Evolutionary conservation across 2,329 filamentous ascomycete genomes (phyloP), one percentile per base, ranked within the genome.

Genomic region (Exophiala sp.): DNA sequence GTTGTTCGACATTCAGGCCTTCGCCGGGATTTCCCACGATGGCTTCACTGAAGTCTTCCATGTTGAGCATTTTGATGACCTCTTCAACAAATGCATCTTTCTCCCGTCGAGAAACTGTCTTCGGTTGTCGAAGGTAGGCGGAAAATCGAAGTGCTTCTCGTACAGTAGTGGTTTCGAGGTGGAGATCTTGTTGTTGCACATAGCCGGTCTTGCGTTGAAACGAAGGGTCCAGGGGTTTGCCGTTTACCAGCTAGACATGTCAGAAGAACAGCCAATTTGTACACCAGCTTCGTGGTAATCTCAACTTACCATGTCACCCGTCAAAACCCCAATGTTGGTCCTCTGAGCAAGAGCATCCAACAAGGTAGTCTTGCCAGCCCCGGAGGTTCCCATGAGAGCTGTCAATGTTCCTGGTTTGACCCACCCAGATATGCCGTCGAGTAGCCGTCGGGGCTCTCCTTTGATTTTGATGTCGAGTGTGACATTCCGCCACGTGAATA

Each of bases 1-100:
- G 74, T 63, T 83, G 80, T 61, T 83, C 80, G 23, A 78, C 74
- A 53, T 78, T 79, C 45, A 79, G 65, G 65, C 75, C 89, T 71
- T 93, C 86, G 39, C 90, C 89, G 1, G 87, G 87, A 29, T 89
- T 83, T 72, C 90, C 90, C 47, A 96, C 87, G 32, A 95, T 78
- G 10, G 90, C 89, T 62, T 95, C 88, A 5, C 88, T 86, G 60
- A 91, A 95, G 43, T 88, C 82, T 53, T 88, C 76, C 89, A 96
- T 95, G 27, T 90, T 86, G 21, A 95, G 71, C 46, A 95, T 79
- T 67, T 84, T 83, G 64, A 95, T 94, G 4, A 95, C 86, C 62
- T 94, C 84, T 32, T 93, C 85, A 5, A 94, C 88, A 58, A 94
- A 95, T 2, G 78, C 85, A 10, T 89, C 70, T 73, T 95, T 95